Base-by-base conservation (phyloP, 163 green algal genomes). In the Chlamydomonas reinhardtii region DNA sequence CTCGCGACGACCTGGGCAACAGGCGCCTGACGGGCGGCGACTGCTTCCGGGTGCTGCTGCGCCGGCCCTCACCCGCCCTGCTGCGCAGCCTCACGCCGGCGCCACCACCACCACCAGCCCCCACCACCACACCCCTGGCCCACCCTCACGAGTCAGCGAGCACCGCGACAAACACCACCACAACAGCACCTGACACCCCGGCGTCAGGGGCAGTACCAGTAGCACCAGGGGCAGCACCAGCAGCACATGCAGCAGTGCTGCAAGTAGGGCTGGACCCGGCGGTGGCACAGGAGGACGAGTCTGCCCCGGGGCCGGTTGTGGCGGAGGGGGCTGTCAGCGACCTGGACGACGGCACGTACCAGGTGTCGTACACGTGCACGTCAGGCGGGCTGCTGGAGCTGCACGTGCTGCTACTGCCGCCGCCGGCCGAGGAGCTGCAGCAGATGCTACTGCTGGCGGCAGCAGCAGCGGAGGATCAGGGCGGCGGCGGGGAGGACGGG, bases 341-440 rank as follows among this genome's bases (percentile, higher is more conserved):
- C 82, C 31, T 34, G 15, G 82, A 85, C 25, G 82, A 88, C 65
- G 82, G 82, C 14, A 76, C 32, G 73, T 88, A 88, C 82, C 61
- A 66, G 19, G 73, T 83, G 48, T 77, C 62, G 64, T 88, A 88
- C 73, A 76, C 29, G 0, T 62, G 43, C 29, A 84, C 25, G 71
- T 35, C 43, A n/a, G 82, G 64, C 4, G 82, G 82, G 29, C 54
- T 88, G 72, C 32, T 77, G 39, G 82, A 88, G 82, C 73, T 88
- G 61, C 65, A 84, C 39, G 73, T 88, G 39, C 37, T 76, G 54
- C 35, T 86, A 43, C 62, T 70, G 62, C 62, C 62, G 48, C 48
- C 48, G 48, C 48, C 48, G 48, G 48, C 48, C 1, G 48, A 56
- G 48, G 48, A 56, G 48, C 48, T 56, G 48, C 48, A 56, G 48